Evolutionary conservation across 2,329 filamentous ascomycete species (phyloP).

Genomic region (Hypoxylon sp.): DNA sequence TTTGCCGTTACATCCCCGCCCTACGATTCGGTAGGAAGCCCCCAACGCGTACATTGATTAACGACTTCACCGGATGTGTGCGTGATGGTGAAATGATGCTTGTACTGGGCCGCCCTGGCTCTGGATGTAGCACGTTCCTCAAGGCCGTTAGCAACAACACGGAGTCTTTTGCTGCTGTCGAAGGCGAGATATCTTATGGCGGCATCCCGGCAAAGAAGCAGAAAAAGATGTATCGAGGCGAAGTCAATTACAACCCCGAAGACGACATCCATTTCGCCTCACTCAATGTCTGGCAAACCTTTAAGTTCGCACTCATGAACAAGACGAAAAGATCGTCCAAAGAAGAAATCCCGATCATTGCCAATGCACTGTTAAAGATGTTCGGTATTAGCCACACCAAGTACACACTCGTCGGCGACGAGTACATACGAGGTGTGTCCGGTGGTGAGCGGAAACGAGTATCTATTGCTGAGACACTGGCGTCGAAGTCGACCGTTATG

Average conservation of each 20-base stretch:
- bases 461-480: slow-evolving; percentile 82
- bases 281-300: slow-evolving; percentile 82
- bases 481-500: slow-evolving; percentile 79
- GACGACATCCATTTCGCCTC: slow-evolving; percentile 82
- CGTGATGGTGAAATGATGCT: slow-evolving; percentile 80
- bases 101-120: slow-evolving; percentile 76
- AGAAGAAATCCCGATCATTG: slow-evolving; percentile 76
- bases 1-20: slow-evolving; percentile 61
- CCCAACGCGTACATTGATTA: slow-evolving; percentile 64
- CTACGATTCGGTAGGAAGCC: slow-evolving; percentile 47
- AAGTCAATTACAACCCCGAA: slow-evolving; percentile 84
- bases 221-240: slow-evolving; percentile 77
- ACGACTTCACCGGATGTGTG: slow-evolving; percentile 77
- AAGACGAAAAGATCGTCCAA: slow-evolving; percentile 79
- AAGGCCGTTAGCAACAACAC: slow-evolving; percentile 82
- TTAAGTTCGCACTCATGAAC: slow-evolving; percentile 81
- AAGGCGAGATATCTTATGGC: slow-evolving; percentile 79
- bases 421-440: slow-evolving; percentile 78
- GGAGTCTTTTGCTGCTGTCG: slow-evolving; percentile 74
- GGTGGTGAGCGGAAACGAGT: slow-evolving; percentile 87
- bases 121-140: slow-evolving; percentile 82
- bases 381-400: slow-evolving; percentile 84
- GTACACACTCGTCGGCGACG: slow-evolving; percentile 82
- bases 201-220: slow-evolving; percentile 78
- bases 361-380: slow-evolving; percentile 79